Percentiles rank a stretch among this genome's conserved stretches.
Evolutionary conservation across 2,329 filamentous ascomycete genomes (phyloP).

Genomic region (Teratosphaeriaceae sp.): DNA sequence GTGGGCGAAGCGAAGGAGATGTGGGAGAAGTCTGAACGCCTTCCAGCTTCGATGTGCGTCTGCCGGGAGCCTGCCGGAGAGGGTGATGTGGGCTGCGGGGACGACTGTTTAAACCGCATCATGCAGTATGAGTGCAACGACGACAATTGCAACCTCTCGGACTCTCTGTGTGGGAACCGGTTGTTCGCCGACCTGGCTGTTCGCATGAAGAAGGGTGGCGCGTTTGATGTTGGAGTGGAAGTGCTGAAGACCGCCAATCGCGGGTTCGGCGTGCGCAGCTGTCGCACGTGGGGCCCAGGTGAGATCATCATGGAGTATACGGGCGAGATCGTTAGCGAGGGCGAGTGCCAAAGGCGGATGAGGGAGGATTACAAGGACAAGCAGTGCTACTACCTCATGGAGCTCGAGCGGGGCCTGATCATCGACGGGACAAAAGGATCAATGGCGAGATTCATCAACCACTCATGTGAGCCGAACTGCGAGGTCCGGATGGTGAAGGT

Average conservation of each 20-base stretch:
- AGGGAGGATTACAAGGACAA: constrained; percentile 90
- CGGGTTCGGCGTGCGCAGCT: constrained; percentile 86
- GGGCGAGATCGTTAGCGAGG: constrained; percentile 93
- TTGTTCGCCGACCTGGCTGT: constrained; percentile 74
- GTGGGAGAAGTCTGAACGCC: constrained; percentile 25
- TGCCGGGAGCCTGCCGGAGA: constrained; percentile 49
- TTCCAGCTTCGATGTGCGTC: constrained; percentile 51
- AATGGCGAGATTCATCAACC: constrained; percentile 96
- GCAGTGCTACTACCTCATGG: constrained; percentile 98
- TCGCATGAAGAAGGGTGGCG: constrained; percentile 67
- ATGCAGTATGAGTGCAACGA: constrained; percentile 98
- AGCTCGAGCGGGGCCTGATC: constrained; percentile 96
- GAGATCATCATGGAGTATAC: constrained; percentile 99
- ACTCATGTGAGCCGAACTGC: constrained; percentile 94
- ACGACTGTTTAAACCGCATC: constrained; percentile 87
- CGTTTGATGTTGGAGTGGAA: constrained; percentile 89
- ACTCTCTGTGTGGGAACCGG: constrained; percentile 73
- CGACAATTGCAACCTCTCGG: constrained; percentile 75
- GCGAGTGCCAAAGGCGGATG: constrained; percentile 90
- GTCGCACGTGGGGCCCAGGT: constrained; percentile 76
- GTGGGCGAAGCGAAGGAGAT: constrained; percentile 36
- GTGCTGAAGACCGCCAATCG: constrained; percentile 85
- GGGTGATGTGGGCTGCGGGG: constrained; percentile 72
- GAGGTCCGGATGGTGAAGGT: constrained; percentile 83
- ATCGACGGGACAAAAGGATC: constrained; percentile 95